Percentiles rank a stretch among this genome's conserved stretches.
These are phyloP conservation scores for Trichoderma erinaceum DNA, from an alignment of 495 filamentous ascomycete genomes.

Conservation along the genomic window DNA sequence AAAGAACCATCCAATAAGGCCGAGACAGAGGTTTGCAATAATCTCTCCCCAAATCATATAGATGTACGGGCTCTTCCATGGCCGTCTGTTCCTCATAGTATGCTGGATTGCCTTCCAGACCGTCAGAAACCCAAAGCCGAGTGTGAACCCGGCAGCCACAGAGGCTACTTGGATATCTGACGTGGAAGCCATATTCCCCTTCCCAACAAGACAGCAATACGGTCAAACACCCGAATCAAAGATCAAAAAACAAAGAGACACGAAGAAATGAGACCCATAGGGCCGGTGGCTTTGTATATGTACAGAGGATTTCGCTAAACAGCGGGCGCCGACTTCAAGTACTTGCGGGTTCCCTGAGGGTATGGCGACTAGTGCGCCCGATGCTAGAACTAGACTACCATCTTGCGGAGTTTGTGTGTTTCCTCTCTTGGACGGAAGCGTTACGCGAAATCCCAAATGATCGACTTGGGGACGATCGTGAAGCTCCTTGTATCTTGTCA, in stretches of 20 bases:
- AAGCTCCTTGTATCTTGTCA: neutral
- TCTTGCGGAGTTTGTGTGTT: neutral
- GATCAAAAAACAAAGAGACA: neutral
- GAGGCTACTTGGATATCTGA: constrained; percentile 25
- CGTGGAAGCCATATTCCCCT: constrained; percentile 8
- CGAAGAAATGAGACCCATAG: neutral
- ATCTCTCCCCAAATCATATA: constrained; percentile 41
- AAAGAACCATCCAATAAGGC: constrained; percentile 34
- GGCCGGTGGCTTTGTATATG: neutral
- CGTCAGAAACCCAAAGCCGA: constrained; percentile 38
- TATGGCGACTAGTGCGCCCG: neutral
- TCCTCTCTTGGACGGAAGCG: neutral
- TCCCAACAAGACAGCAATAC: neutral
- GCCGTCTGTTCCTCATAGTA: constrained; percentile 27
- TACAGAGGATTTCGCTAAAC: neutral
- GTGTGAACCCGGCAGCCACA: constrained; percentile 35
- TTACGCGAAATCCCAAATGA: neutral
- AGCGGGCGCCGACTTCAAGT: neutral
- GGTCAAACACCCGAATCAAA: neutral
- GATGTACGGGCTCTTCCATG: constrained; percentile 28
- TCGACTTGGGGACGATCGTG: neutral
- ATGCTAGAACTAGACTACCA: neutral
- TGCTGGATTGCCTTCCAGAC: constrained; percentile 34
- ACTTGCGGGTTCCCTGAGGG: neutral
- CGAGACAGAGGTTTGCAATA: constrained; percentile 32